Base-by-base conservation (phyloP, 2,329 filamentous ascomycete species). In the Didymella pinodella region DNA sequence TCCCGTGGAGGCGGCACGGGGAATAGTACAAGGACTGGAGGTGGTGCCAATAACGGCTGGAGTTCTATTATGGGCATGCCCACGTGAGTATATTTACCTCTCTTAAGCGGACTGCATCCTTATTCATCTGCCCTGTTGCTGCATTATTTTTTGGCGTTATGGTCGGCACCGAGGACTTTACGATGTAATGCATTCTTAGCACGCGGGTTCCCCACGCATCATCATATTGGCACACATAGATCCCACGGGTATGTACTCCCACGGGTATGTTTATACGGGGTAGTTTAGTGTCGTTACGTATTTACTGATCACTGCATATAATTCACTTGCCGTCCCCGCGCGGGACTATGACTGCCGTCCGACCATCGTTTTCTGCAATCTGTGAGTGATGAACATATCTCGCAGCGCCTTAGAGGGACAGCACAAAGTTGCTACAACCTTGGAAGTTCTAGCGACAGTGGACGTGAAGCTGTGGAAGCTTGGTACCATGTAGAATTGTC, bases 51-150 rank as follows among this genome's bases (percentile, higher is more conserved):
- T 8, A 56, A 28, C 20, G 62, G 58, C 12, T 64, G 47, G 54
- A 56, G 20, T 14, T 47, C n/a, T 12, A 68, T 74, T 32, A 67
- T 70, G 62, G 65, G 66, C 25, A 74, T 74, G 71, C 71, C 71
- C 22, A 73, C 70, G 11, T 72, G 52, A 54, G 32, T 36, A 32
- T 25, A 8, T 7, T 12, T 12, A 2, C 16, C 26, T 7, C 32
- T 34, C 25, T 25, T n/a, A n/a, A 31, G 14, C 31, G 20, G n/a
- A 22, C 12, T 8, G 45, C 2, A 29, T 7, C 11, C 8, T 8
- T 32, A 14, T n/a, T 20, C 18, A 22, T 2, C 20, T 28, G 10
- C 38, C 12, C 14, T 38, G 8, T 31, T 28, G 28, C 43, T 54
- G 49, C 14, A 49, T 40, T 20, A 29, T 31, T 40, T 51, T 31